phyloP scores from a whole-genome alignment of 176 grass and related monocot species.

The Metroxylon sagu region DNA sequence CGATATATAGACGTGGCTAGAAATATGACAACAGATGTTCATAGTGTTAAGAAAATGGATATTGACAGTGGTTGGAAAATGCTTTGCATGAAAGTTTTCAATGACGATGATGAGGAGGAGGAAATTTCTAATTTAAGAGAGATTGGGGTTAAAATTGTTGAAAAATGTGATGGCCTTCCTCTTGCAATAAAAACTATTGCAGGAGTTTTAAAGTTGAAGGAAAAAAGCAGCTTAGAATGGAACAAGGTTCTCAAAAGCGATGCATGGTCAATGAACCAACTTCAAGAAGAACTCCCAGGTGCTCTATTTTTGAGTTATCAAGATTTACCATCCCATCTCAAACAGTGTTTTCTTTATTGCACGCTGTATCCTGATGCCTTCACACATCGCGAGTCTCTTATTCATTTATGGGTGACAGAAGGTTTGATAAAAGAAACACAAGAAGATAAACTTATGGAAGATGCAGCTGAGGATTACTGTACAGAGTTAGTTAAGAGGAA shows the following conservation, averaged over 20 bases:
- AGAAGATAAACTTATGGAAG: conserved; percentile 32
- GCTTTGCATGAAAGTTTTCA: conserved; percentile 28
- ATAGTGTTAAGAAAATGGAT: conserved; percentile 44
- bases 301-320: conserved; percentile 60
- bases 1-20: conserved; percentile 26
- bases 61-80: conserved; percentile 37
- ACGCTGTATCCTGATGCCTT: conserved; percentile 58
- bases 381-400: conserved; percentile 31
- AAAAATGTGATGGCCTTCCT: conserved; percentile 61
- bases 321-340: conserved; percentile 59
- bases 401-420: conserved; percentile 68
- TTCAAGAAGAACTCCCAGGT: conserved; percentile 42
- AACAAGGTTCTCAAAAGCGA: conserved; percentile 45
- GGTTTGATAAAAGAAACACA: conserved; percentile 36
- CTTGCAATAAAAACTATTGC: conserved; percentile 58
- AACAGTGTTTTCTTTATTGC: conserved; percentile 77
- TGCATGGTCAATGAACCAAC: conserved; percentile 33
- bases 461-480: conserved; percentile 57
- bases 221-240: conserved; percentile 40
- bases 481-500: conserved; percentile 59
- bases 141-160: conserved; percentile 46
- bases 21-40: conserved; percentile 46
- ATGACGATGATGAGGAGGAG: conserved; percentile 17
- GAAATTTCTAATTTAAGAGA: conserved; percentile 33
- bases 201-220: conserved; percentile 46